phyloP scores from a whole-genome alignment of 2,329 filamentous ascomycete species.

The Fusarium chaquense region DNA sequence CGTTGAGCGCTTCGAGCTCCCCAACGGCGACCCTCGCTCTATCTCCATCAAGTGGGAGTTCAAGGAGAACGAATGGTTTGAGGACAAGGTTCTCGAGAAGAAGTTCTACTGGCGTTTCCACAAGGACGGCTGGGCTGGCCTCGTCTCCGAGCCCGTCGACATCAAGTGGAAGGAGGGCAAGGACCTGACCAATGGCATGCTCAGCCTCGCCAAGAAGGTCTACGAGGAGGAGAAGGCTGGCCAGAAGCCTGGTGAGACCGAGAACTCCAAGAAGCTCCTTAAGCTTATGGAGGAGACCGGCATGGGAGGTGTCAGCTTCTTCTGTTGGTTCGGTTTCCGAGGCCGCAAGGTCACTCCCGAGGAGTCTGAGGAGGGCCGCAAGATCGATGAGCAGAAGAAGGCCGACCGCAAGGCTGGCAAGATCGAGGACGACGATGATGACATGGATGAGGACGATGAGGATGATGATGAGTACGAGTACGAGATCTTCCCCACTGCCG shows the following conservation, averaged over 20 bases:
- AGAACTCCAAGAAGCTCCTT: conserved; percentile 63
- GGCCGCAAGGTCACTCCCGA: conserved; percentile 77
- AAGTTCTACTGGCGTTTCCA: conserved; percentile 86
- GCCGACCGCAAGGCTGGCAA: conserved; percentile 63
- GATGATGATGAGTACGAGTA: conserved; percentile 73
- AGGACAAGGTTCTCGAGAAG: conserved; percentile 84
- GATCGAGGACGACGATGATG: conserved; percentile 53
- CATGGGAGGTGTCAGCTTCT: conserved; percentile 81
- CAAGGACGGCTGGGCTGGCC: conserved; percentile 76
- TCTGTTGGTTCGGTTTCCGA: conserved; percentile 87
- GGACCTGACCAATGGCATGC: conserved; percentile 85
- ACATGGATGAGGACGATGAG: conserved; percentile 66
- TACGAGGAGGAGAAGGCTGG: conserved; percentile 68
- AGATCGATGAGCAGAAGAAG: conserved; percentile 71
- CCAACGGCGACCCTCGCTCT: conserved; percentile 82
- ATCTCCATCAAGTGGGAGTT: conserved; percentile 84
- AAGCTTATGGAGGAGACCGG: conserved; percentile 70
- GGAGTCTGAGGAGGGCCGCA: conserved; percentile 73
- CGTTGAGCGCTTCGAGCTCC: conserved; percentile 85
- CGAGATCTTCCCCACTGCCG: conserved; percentile 90
- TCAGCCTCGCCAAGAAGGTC: conserved; percentile 77
- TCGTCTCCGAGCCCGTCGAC: conserved; percentile 89
- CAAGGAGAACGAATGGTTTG: conserved; percentile 83
- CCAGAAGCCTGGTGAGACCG: conserved; percentile 57
- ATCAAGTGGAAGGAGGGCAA: conserved; percentile 86